Conservation (phyloP, 2,329 filamentous ascomycete species). For the Grosmannia penicillata region DNA sequence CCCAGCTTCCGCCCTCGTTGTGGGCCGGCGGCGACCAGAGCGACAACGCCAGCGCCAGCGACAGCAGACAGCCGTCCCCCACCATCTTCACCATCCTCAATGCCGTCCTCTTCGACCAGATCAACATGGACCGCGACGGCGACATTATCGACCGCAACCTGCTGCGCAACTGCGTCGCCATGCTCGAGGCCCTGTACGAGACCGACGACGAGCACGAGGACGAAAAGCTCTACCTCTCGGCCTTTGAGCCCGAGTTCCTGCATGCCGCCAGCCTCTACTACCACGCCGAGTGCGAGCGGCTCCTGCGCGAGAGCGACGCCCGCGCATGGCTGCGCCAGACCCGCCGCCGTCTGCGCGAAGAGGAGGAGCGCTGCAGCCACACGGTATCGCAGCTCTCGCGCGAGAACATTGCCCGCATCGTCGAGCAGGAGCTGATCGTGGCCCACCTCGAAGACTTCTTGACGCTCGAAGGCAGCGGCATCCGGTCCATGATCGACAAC, state of each 20-base stretch:
- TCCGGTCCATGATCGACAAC: slow-evolving; percentile 84
- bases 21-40: slow-evolving; percentile 3
- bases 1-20: slow-evolving; percentile 14
- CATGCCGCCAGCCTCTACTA: slow-evolving; percentile 61
- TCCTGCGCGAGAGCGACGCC: slow-evolving; percentile 68
- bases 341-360: slow-evolving; percentile 60
- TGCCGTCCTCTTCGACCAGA: slow-evolving; percentile 74
- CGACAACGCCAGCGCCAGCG: background rate
- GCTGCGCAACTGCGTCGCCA: slow-evolving; percentile 69
- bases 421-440: slow-evolving; percentile 68
- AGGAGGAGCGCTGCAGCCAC: slow-evolving; percentile 67
- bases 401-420: slow-evolving; percentile 57
- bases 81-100: slow-evolving; percentile 63
- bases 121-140: slow-evolving; percentile 81
- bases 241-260: slow-evolving; percentile 71
- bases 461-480: slow-evolving; percentile 68
- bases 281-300: slow-evolving; percentile 52
- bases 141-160: slow-evolving; percentile 75
- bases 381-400: slow-evolving; percentile 62
- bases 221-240: slow-evolving; percentile 68
- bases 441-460: slow-evolving; percentile 70
- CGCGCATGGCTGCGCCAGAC: slow-evolving; percentile 69
- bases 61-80: slow-evolving; percentile 13
- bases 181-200: slow-evolving; percentile 83
- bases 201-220: slow-evolving; percentile 61